Percentiles rank a stretch among this genome's conserved stretches.
These are phyloP conservation scores for Hypoxylon sp. DNA, from an alignment of 2,329 filamentous ascomycete genomes.

Conservation along the genomic window DNA sequence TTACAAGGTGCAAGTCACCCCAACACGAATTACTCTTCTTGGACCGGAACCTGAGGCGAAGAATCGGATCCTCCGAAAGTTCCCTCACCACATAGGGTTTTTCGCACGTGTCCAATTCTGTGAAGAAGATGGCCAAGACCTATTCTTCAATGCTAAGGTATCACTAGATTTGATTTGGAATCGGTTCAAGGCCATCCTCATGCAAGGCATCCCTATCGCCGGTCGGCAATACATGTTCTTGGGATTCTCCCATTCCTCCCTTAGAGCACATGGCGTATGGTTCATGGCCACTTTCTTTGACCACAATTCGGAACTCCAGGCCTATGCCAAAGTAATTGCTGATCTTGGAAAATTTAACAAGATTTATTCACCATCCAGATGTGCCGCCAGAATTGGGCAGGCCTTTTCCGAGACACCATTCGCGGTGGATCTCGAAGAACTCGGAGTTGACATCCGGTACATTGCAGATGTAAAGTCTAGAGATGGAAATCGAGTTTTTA, in stretches of 20 bases:
- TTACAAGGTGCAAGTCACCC: slow-evolving; percentile 72
- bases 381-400: slow-evolving; percentile 73
- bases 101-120: slow-evolving; percentile 81
- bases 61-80: slow-evolving; percentile 80
- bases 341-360: slow-evolving; percentile 65
- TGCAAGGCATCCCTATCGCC: slow-evolving; percentile 73
- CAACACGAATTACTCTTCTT: slow-evolving; percentile 68
- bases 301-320: slow-evolving; percentile 52
- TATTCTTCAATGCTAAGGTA: slow-evolving; percentile 70
- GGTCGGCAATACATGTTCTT: slow-evolving; percentile 76
- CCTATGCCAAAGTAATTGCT: slow-evolving; percentile 62
- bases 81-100: slow-evolving; percentile 69
- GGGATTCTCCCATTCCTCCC: slow-evolving; percentile 84
- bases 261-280: slow-evolving; percentile 80
- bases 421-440: slow-evolving; percentile 66
- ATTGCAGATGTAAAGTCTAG: slow-evolving; percentile 68
- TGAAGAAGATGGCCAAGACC: slow-evolving; percentile 78
- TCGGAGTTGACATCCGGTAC: slow-evolving; percentile 52
- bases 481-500: slow-evolving; percentile 73
- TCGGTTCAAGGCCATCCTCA: slow-evolving; percentile 74
- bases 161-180: slow-evolving; percentile 67
- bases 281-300: slow-evolving; percentile 66
- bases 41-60: slow-evolving; percentile 77
- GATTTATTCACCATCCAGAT: slow-evolving; percentile 69
- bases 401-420: slow-evolving; percentile 83